Percentiles rank a stretch among this genome's conserved stretches.
phyloP scores from a whole-genome alignment of 2,329 filamentous ascomycete species.

The Phyllosticta ampelicida region DNA sequence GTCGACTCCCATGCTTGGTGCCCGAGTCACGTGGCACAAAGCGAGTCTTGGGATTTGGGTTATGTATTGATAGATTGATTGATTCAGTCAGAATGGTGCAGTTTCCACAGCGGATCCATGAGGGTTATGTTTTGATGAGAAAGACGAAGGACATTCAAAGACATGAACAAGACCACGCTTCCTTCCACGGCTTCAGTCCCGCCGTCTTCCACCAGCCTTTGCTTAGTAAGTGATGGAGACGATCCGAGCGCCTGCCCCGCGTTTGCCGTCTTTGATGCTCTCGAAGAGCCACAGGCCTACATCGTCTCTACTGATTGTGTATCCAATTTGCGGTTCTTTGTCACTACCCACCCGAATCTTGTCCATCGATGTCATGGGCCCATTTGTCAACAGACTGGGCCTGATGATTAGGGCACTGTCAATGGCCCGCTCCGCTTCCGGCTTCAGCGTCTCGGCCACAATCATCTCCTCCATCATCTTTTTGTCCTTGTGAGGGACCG shows the following conservation, averaged over 20 bases:
- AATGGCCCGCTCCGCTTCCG: constrained; percentile 18
- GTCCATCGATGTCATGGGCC: constrained; percentile 16
- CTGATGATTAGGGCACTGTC: constrained; percentile 21
- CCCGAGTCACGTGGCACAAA: too few species aligned
- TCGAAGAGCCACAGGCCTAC: constrained; percentile 32
- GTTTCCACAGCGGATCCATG: too few species aligned
- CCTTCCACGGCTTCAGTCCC: too few species aligned
- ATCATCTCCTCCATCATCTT: constrained; percentile 24
- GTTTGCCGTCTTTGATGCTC: constrained; percentile 18
- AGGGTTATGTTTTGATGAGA: too few species aligned
- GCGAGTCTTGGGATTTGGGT: too few species aligned
- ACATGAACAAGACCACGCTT: too few species aligned
- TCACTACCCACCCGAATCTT: constrained; percentile 26
- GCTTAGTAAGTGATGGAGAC: constrained; percentile 26
- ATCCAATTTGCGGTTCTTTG: constrained; percentile 26
- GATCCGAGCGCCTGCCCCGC: constrained; percentile 21
- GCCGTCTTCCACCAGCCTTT: neutral
- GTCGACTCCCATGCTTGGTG: too few species aligned
- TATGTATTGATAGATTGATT: too few species aligned
- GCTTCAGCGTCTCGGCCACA: constrained; percentile 13
- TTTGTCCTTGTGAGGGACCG: constrained; percentile 32
- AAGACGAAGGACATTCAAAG: too few species aligned
- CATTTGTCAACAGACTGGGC: constrained; percentile 28
- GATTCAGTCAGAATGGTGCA: too few species aligned
- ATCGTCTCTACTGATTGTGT: constrained; percentile 27